Percentiles rank a stretch among this genome's conserved stretches.
Conservation (phyloP, 192 early-diverging fungal genomes). For the Entomortierella chlamydospora region DNA sequence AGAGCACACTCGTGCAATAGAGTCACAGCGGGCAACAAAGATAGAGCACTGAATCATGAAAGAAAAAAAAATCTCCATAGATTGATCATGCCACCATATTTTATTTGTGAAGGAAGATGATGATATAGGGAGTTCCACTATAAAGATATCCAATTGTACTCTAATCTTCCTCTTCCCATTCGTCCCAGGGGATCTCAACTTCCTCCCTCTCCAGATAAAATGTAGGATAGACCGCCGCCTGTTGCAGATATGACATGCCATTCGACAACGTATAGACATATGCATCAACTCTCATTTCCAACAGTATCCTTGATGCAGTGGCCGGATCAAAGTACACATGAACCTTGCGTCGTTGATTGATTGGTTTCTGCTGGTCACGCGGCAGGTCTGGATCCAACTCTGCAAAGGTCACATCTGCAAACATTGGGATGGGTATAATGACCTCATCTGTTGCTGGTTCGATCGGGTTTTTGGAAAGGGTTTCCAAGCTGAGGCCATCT, state of each 20-base stretch:
- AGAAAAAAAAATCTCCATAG: too few relatives aligned
- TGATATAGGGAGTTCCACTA: background rate
- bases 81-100: too few relatives aligned
- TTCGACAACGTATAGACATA: conserved; percentile 44
- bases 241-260: conserved; percentile 44
- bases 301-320: conserved; percentile 14
- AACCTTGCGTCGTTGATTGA: conserved; percentile 22
- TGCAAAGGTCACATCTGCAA: conserved; percentile 24
- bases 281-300: conserved; percentile 20
- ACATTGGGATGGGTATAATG: background rate
- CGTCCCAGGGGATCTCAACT: background rate
- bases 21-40: background rate
- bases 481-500: background rate
- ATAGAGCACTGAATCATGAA: background rate
- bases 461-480: background rate
- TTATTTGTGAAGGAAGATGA: background rate
- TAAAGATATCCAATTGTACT: background rate
- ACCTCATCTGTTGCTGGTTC: background rate
- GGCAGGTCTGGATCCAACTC: conserved; percentile 11
- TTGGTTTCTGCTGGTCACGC: conserved; percentile 9
- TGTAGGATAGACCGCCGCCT: conserved; percentile 23
- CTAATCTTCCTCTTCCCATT: conserved; percentile 7
- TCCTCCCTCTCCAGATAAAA: conserved; percentile 43
- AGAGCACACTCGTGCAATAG: background rate
- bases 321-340: conserved; percentile 27